Evolutionary conservation across 192 early-diverging fungal genomes (phyloP).

Genomic region (Dispira simplex): DNA sequence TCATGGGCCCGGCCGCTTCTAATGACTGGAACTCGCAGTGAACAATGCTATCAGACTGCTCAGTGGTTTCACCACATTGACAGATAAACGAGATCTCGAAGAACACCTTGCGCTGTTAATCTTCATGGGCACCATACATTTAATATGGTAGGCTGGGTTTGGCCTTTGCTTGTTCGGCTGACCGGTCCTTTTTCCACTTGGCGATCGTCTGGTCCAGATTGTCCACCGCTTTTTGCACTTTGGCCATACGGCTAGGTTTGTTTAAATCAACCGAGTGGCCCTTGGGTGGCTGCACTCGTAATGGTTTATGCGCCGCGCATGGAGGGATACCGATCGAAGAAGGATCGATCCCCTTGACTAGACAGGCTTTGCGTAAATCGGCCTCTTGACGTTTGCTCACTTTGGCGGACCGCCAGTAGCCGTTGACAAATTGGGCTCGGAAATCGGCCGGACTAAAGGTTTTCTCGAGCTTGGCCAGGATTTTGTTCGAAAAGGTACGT

Average conservation of each 20-base stretch:
- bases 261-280: constrained; percentile 19
- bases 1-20: too few relatives aligned
- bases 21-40: too few relatives aligned
- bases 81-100: too few relatives aligned
- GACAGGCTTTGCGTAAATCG: constrained; percentile 44
- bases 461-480: constrained; percentile 6
- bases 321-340: constrained; percentile 30
- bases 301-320: constrained; percentile 18
- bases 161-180: constrained; percentile 20
- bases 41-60: too few relatives aligned
- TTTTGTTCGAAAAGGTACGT: constrained; percentile 7
- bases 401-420: constrained; percentile 29
- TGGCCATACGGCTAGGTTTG: constrained; percentile 16
- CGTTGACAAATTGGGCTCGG: constrained; percentile 22
- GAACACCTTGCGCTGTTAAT: too few relatives aligned
- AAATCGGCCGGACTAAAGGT: constrained; percentile 17
- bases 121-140: background rate
- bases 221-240: constrained; percentile 24
- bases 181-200: constrained; percentile 26
- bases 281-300: constrained; percentile 29
- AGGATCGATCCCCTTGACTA: constrained; percentile 30
- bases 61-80: too few relatives aligned
- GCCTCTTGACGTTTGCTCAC: constrained; percentile 36
- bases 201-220: constrained; percentile 31
- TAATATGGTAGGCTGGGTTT: constrained; percentile 28